phyloP scores from a whole-genome alignment of 2,329 filamentous ascomycete genomes.

The Trichoderma hamatum region DNA sequence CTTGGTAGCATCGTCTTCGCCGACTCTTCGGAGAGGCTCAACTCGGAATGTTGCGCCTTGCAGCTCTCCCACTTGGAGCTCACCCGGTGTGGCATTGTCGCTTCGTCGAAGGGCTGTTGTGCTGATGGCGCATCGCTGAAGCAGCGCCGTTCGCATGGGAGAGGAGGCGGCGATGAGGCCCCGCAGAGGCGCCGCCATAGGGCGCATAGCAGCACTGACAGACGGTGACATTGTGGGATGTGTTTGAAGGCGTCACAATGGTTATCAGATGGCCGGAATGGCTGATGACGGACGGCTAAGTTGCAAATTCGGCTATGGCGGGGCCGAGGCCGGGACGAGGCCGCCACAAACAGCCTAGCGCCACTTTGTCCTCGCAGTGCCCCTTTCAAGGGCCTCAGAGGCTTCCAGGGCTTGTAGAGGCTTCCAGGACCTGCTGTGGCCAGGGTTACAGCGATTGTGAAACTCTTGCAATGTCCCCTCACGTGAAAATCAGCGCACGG shows the following conservation, averaged over 20 bases:
- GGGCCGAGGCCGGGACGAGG: not conserved
- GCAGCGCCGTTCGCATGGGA: not conserved
- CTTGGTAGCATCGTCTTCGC: constrained; percentile 84
- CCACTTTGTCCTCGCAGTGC: not conserved
- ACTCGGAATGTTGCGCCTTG: constrained; percentile 84
- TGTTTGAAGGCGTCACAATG: not conserved
- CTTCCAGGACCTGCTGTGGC: not conserved
- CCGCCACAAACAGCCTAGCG: not conserved
- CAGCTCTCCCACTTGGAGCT: constrained; percentile 83
- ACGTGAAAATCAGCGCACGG: constrained; percentile 23
- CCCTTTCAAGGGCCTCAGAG: constrained; percentile 15
- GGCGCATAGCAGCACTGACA: not conserved
- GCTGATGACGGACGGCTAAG: not conserved
- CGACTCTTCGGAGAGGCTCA: constrained; percentile 81
- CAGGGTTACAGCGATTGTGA: constrained; percentile 8
- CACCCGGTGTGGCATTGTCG: constrained; percentile 37
- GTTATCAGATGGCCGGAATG: not conserved
- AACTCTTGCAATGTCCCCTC: constrained; percentile 16
- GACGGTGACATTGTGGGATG: not conserved
- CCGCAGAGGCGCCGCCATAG: not conserved
- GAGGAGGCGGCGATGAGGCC: not conserved
- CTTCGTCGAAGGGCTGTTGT: not conserved
- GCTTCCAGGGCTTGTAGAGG: not conserved
- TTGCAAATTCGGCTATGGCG: not conserved
- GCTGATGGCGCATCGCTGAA: constrained; percentile 8